A percentile compares a stretch with the other conserved stretches of the same genome.
phyloP scores from a whole-genome alignment of 495 filamentous ascomycete genomes.

The Penicillium chermesinum region DNA sequence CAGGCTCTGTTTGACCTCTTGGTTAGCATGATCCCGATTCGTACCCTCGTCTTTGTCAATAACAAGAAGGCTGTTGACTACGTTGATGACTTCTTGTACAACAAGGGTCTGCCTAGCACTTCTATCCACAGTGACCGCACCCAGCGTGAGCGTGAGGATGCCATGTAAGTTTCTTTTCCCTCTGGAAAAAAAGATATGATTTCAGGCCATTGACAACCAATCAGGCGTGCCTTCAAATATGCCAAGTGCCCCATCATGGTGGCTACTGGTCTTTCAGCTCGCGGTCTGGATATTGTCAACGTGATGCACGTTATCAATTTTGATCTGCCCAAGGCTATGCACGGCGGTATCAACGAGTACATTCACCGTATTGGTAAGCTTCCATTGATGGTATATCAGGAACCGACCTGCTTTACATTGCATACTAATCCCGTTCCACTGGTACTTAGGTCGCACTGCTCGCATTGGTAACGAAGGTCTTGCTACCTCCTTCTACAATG shows the following conservation, averaged over 20 bases:
- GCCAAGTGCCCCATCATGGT: slow-evolving; percentile 74
- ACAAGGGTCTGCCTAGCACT: slow-evolving; percentile 69
- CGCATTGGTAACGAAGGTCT: slow-evolving; percentile 85
- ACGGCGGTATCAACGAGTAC: slow-evolving; percentile 93
- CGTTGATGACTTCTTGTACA: slow-evolving; percentile 83
- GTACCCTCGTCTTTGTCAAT: slow-evolving; percentile 94
- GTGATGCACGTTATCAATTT: slow-evolving; percentile 92
- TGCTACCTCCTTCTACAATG: slow-evolving; percentile 85
- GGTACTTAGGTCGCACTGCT: slow-evolving; percentile 74
- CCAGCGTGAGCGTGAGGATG: slow-evolving; percentile 89
- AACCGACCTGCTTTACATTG: neutral
- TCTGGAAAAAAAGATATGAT: too few species aligned
- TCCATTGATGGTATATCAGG: too few species aligned
- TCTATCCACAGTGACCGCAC: slow-evolving; percentile 85
- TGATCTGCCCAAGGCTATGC: slow-evolving; percentile 61
- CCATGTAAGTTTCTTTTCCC: slow-evolving; percentile 56
- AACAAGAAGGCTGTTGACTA: slow-evolving; percentile 67
- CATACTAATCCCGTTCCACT: neutral
- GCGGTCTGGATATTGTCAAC: slow-evolving; percentile 85
- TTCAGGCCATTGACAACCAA: slow-evolving; percentile 2
- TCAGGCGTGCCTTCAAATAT: slow-evolving; percentile 69
- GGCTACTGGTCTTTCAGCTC: slow-evolving; percentile 77
- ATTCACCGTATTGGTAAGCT: slow-evolving; percentile 82
- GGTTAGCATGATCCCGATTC: slow-evolving; percentile 56
- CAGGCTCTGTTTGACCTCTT: slow-evolving; percentile 69